phyloP scores from a whole-genome alignment of 306 rosid species.

The Sicyos edulis region DNA sequence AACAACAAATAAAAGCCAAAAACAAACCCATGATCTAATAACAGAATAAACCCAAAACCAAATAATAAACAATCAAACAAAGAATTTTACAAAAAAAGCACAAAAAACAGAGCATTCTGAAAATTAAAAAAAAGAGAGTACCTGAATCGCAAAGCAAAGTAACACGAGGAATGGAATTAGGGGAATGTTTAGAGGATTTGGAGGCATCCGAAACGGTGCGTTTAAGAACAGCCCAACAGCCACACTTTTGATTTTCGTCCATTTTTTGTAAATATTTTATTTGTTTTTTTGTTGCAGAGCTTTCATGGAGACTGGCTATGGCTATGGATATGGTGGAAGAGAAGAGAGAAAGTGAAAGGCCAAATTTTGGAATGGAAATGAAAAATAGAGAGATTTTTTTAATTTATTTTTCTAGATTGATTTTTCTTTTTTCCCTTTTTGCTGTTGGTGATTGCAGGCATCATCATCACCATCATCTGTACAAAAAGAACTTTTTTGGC shows the following conservation, averaged over 20 bases:
- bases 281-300: background rate
- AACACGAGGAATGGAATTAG: constrained; percentile 82
- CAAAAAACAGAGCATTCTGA: background rate
- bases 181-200: constrained; percentile 68
- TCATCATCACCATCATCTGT: constrained; percentile 59
- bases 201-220: constrained; percentile 77
- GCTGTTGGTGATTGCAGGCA: constrained; percentile 27
- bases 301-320: constrained; percentile 38
- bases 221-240: constrained; percentile 81
- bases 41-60: background rate
- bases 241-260: constrained; percentile 47
- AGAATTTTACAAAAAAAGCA: too few relatives aligned
- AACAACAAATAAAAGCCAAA: background rate
- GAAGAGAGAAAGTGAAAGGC: constrained; percentile 20
- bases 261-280: background rate
- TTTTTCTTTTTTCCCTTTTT: constrained; percentile 1
- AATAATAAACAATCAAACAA: background rate
- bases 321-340: too few relatives aligned
- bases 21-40: background rate
- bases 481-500: constrained; percentile 83
- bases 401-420: background rate
- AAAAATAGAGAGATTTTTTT: background rate
- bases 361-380: background rate
- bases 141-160: constrained; percentile 93
- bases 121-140: constrained; percentile 14